phyloP scores from a whole-genome alignment of 306 rosid species.

The Sophora flavescens region DNA sequence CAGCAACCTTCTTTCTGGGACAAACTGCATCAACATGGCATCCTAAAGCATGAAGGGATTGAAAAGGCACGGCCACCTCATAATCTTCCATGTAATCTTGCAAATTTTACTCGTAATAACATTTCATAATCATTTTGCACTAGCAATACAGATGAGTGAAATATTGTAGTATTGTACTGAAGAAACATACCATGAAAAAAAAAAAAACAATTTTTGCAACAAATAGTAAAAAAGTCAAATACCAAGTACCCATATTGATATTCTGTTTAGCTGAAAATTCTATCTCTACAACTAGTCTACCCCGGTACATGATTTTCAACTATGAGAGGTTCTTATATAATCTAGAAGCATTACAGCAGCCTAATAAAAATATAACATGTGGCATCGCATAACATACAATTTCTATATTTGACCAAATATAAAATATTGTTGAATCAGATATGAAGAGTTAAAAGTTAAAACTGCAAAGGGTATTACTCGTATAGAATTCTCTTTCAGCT shows the following conservation, averaged over 20 bases:
- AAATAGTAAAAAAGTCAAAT: neutral
- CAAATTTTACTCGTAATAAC: neutral
- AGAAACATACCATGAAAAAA: neutral
- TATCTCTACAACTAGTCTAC: neutral
- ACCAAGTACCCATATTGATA: neutral
- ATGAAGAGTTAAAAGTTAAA: too few relatives aligned
- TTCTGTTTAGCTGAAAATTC: neutral
- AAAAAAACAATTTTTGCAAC: neutral
- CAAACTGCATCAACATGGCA: conserved; percentile 77
- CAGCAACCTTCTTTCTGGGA: conserved; percentile 71
- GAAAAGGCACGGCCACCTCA: conserved; percentile 68
- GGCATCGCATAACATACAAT: neutral
- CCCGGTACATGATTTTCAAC: neutral
- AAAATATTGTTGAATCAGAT: neutral
- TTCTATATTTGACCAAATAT: neutral
- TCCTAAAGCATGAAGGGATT: conserved; percentile 75
- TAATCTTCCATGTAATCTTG: conserved; percentile 88
- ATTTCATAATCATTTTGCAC: conserved; percentile 10
- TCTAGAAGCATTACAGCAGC: neutral
- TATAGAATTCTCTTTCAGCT: neutral
- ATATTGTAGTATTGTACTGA: neutral
- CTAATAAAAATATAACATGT: neutral
- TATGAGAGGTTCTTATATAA: neutral
- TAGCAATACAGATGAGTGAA: neutral
- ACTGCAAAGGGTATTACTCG: neutral